Base-by-base conservation (phyloP, 495 filamentous ascomycete species). In the Penicillium arizonense region DNA sequence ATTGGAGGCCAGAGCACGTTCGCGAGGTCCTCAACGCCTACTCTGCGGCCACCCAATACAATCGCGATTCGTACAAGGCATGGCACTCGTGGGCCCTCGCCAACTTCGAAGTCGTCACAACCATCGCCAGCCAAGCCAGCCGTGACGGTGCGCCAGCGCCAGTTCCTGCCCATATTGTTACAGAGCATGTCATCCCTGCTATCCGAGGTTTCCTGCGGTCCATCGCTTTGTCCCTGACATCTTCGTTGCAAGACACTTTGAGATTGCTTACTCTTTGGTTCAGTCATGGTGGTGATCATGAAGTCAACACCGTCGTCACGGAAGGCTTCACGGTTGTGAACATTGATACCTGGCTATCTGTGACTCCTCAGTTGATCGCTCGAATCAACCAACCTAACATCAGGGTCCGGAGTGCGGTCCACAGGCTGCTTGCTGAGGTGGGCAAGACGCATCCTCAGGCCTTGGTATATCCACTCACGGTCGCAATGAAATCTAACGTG, bases 61-160 rank as follows among this genome's bases (percentile, higher is more conserved):
- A 97, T 57, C 84, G 87, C 40, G 85, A 87, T 48, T 99, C 92
- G 79, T 97, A 99, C 72, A 99, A 97, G 70, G 94, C 94, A 16
- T 99, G 94, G 94, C 94, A 99, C 67, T 85, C 94, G 3, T 99
- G 95, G 94, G 94, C 94, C n/a, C 74, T 97, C 37, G 94, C 95
- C 14, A 99, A 99, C 67, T 99, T 97, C 62, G 93, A 99, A 68
- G 92, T 97, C 36, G 92, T 97, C 23, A 96, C 89, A 48, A 82
- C 87, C 3, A 78, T 93, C 50, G 79, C 82, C 16, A 79, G 82
- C 23, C 72, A 85, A 41, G 75, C 76, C 9, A 86, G 83, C 56
- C 77, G 80, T 12, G 84, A 87, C 42, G 65, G 65, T 24, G 54
- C 62, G 11, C 56, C 58, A n/a, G 60, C 72, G 11, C 68, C 77